A percentile compares a stretch with the other conserved stretches of the same genome.
phyloP scores from a whole-genome alignment of 75 land plant species.

The Pinus tabuliformis region DNA sequence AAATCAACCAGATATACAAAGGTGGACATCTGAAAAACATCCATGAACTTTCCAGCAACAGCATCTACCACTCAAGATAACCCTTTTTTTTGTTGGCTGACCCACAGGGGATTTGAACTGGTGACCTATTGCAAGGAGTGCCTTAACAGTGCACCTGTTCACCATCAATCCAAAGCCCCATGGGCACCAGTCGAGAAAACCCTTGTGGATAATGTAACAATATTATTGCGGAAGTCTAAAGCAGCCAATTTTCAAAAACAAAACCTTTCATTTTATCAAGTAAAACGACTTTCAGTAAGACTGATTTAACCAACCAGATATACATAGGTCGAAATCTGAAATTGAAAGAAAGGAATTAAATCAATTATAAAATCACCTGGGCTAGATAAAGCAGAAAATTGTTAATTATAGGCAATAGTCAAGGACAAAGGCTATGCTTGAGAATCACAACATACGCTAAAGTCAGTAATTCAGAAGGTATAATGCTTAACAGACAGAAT shows the following conservation, averaged over 20 bases:
- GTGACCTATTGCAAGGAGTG: no score
- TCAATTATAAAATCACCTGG: background rate
- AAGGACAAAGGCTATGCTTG: background rate
- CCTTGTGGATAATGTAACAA: no score
- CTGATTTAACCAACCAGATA: background rate
- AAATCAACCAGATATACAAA: background rate
- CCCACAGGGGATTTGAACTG: no score
- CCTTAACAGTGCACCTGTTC: no score
- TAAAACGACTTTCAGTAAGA: background rate
- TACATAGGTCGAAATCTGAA: slow-evolving; percentile 3
- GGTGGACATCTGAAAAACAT: slow-evolving; percentile 2
- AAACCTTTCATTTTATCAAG: background rate
- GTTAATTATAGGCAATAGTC: background rate
- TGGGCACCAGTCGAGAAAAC: no score
- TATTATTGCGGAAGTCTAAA: no score
- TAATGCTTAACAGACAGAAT: background rate
- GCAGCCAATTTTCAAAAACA: background rate
- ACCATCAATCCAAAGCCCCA: no score
- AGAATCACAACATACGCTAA: background rate
- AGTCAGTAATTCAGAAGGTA: background rate
- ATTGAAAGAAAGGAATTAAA: background rate
- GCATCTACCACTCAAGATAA: no score
- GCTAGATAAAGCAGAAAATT: background rate
- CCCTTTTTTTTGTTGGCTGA: no score
- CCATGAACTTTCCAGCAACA: no score